Evolutionary conservation across 2,329 filamentous ascomycete species (phyloP).

Genomic region (Echinosphaeria canescens): DNA sequence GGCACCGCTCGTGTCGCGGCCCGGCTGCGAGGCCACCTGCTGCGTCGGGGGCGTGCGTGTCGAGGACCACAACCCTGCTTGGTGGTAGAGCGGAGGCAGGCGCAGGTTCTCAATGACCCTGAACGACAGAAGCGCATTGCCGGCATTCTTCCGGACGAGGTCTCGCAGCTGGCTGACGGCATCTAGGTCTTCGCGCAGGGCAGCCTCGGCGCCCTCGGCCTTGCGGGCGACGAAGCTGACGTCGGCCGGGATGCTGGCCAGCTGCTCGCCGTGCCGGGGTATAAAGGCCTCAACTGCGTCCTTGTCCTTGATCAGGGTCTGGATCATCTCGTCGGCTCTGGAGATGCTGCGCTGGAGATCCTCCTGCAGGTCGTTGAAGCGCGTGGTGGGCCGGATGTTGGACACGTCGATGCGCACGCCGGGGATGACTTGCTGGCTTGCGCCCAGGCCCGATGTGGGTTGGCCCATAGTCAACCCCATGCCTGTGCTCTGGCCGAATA

Average conservation of each 20-base stretch:
- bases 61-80: constrained; percentile 18
- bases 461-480: constrained; percentile 32
- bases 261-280: constrained; percentile 24
- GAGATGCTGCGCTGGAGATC: constrained; percentile 63
- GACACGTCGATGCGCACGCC: constrained; percentile 61
- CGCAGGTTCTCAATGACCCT: constrained; percentile 22
- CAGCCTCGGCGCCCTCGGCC: constrained; percentile 18
- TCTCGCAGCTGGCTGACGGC: constrained; percentile 18
- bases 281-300: constrained; percentile 53
- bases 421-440: constrained; percentile 35
- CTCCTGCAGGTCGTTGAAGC: constrained; percentile 77
- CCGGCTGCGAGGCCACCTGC: constrained; percentile 15
- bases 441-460: constrained; percentile 16
- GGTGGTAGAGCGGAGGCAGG: constrained; percentile 25
- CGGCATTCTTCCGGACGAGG: constrained; percentile 17
- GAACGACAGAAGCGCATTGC: constrained; percentile 19
- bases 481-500: no score
- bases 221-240: constrained; percentile 21
- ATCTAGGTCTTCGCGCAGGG: constrained; percentile 16
- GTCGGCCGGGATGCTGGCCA: constrained; percentile 16
- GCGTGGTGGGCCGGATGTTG: constrained; percentile 67
- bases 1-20: no score
- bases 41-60: constrained; percentile 5
- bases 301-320: constrained; percentile 57
- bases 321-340: constrained; percentile 58